Conservation (phyloP, 805 yeast species). For the Kluyveromyces siamensis region DNA sequence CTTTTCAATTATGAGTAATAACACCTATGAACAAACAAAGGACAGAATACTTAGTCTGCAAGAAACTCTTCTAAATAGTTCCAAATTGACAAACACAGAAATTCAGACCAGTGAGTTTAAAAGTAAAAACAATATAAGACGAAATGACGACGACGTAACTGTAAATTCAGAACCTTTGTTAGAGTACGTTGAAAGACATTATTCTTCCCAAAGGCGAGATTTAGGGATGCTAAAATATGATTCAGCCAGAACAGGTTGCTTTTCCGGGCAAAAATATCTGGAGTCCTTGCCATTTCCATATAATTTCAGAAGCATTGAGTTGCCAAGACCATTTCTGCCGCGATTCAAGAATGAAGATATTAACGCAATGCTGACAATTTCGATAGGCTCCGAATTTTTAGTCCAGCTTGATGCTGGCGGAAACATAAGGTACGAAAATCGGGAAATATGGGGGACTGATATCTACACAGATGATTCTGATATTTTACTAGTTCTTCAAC, state of each 20-base stretch:
- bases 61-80: conserved; percentile 25
- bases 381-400: conserved; percentile 17
- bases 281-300: conserved; percentile 4
- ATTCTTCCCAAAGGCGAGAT: conserved; percentile 8
- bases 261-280: neutral
- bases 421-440: conserved; percentile 36
- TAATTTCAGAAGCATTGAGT: conserved; percentile 5
- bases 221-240: conserved; percentile 17
- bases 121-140: neutral
- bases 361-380: conserved; percentile 16
- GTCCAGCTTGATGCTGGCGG: conserved; percentile 27
- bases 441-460: conserved; percentile 83
- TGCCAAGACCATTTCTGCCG: conserved; percentile 24
- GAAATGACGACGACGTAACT: neutral
- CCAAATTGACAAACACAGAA: conserved; percentile 4
- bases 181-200: conserved; percentile 8
- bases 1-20: conserved; percentile 6
- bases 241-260: conserved; percentile 11
- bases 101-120: conserved; percentile 4
- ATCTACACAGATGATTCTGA: conserved; percentile 93
- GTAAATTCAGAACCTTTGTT: conserved; percentile 10
- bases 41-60: conserved; percentile 26
- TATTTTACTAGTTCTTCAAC: conserved; percentile 62
- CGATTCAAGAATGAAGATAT: conserved; percentile 11
- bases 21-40: conserved; percentile 24